Evolutionary conservation across 768 basidiomycete species (phyloP).

Genomic region (Leucocoprinus birnbaumii): DNA sequence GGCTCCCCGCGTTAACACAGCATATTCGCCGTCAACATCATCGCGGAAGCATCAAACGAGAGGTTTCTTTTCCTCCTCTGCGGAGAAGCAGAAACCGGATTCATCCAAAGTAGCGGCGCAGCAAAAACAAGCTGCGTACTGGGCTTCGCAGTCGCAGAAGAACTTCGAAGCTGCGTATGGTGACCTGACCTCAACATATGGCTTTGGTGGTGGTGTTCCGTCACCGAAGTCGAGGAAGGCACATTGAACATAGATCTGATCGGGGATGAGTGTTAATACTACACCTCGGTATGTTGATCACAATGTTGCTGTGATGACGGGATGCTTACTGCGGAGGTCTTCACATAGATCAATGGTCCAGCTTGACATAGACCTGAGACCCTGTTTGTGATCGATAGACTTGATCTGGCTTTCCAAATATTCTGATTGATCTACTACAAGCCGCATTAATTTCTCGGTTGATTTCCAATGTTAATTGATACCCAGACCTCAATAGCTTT

Average conservation of each 20-base stretch:
- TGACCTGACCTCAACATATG: slow-evolving; percentile 1
- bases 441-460: too few relatives aligned
- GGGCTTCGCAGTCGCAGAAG: slow-evolving; percentile 10
- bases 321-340: neutral
- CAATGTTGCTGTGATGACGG: too few relatives aligned
- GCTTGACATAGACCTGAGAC: too few relatives aligned
- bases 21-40: neutral
- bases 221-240: slow-evolving; percentile 1
- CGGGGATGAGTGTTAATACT: neutral
- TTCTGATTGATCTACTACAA: too few relatives aligned
- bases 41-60: neutral
- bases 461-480: too few relatives aligned
- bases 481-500: too few relatives aligned
- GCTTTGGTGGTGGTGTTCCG: slow-evolving; percentile 8
- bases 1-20: neutral
- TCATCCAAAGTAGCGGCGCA: neutral
- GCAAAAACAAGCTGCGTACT: slow-evolving; percentile 8
- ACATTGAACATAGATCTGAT: neutral
- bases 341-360: neutral
- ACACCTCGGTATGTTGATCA: neutral
- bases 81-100: too few relatives aligned
- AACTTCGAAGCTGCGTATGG: slow-evolving; percentile 12
- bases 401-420: too few relatives aligned
- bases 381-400: too few relatives aligned
- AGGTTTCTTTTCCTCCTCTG: too few relatives aligned